Conservation (phyloP, 2,329 filamentous ascomycete genomes). For the Colletotrichum navitas region DNA sequence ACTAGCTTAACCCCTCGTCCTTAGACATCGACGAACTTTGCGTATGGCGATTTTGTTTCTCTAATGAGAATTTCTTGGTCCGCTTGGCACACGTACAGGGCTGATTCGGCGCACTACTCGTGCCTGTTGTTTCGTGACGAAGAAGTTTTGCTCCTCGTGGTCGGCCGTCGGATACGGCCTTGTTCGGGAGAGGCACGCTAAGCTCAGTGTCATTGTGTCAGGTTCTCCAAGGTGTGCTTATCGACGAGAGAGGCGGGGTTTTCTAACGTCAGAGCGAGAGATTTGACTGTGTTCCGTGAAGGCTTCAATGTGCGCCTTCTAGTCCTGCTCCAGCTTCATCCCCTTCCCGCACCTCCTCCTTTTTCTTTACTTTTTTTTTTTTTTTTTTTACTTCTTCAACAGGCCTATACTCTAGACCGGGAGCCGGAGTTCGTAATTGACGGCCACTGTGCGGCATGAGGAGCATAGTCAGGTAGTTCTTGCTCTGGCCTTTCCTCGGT, state of each 20-base stretch:
- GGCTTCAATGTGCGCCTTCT: background rate
- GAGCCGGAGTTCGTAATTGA: background rate
- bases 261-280: background rate
- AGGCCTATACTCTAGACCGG: background rate
- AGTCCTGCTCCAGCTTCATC: background rate
- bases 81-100: background rate
- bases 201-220: constrained; percentile 23
- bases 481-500: background rate
- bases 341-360: no score
- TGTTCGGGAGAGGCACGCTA: background rate
- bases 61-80: background rate
- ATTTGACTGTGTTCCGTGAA: background rate
- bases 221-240: constrained; percentile 15
- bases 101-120: constrained; percentile 15
- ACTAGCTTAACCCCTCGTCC: background rate
- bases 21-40: constrained; percentile 2
- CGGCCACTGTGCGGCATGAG: background rate
- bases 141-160: background rate
- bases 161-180: background rate
- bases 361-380: background rate
- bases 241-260: background rate
- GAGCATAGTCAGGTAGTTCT: background rate
- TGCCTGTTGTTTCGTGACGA: background rate
- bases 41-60: background rate
- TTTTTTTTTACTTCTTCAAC: background rate